These are phyloP conservation scores for Aspergillus costaricaensis DNA, from an alignment of 2,329 filamentous ascomycete genomes.

Conservation along the genomic window DNA sequence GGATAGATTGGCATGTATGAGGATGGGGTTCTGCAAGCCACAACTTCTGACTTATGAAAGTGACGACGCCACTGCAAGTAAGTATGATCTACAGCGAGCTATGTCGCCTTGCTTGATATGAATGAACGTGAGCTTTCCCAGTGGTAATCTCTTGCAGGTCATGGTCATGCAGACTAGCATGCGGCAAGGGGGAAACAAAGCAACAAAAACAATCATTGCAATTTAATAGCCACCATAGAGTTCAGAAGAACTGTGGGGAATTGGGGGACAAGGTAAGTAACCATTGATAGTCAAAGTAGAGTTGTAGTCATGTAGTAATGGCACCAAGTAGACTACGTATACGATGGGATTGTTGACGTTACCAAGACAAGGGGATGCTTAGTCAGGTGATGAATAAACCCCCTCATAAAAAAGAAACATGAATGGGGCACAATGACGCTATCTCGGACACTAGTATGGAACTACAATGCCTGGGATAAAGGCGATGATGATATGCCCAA, in stretches of 20 bases:
- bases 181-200: not conserved
- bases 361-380: not conserved
- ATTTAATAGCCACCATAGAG: not conserved
- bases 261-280: not conserved
- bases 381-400: not conserved
- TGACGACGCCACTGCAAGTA: not conserved
- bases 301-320: not conserved
- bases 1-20: not conserved
- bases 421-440: conserved; percentile 1
- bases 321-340: too few relatives aligned
- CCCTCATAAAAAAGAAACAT: not conserved
- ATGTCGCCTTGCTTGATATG: not conserved
- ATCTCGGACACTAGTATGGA: not conserved
- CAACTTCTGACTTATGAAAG: not conserved
- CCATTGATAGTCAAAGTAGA: not conserved
- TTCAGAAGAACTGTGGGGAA: not conserved
- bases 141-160: not conserved
- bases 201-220: not conserved
- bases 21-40: not conserved
- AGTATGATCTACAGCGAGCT: not conserved
- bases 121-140: not conserved
- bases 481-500: not conserved
- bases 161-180: not conserved
- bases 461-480: not conserved
- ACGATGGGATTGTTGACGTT: not conserved